phyloP scores from a whole-genome alignment of 305 asterid genomes.

The Solanum chacoense region DNA sequence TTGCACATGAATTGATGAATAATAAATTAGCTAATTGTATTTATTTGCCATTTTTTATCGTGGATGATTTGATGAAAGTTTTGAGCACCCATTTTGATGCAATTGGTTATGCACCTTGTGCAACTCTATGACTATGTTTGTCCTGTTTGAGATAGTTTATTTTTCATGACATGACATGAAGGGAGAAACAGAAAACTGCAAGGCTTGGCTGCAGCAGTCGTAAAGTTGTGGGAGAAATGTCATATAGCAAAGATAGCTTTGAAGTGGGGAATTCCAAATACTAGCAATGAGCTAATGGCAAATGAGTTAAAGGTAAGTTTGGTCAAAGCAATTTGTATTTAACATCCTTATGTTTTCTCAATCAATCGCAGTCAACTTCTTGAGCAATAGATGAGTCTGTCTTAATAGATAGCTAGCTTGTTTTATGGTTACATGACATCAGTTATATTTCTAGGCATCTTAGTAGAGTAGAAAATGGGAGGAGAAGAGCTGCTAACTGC shows the following conservation, averaged over 20 bases:
- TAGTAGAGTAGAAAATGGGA: neutral
- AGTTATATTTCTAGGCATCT: neutral
- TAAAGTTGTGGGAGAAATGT: slow-evolving; percentile 90
- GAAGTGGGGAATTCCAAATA: slow-evolving; percentile 87
- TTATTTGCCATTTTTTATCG: neutral
- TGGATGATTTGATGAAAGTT: neutral
- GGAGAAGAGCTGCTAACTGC: neutral
- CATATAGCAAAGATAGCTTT: slow-evolving; percentile 92
- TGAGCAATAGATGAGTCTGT: neutral
- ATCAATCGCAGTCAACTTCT: neutral
- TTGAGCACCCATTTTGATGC: neutral
- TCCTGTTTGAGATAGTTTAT: slow-evolving; percentile 10
- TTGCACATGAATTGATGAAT: neutral
- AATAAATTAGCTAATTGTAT: neutral
- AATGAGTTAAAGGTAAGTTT: slow-evolving; percentile 78
- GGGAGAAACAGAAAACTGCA: slow-evolving; percentile 86
- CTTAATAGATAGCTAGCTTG: slow-evolving; percentile 1
- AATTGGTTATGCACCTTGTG: slow-evolving; percentile 3
- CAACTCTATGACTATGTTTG: slow-evolving; percentile 2
- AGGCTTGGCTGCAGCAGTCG: slow-evolving; percentile 77
- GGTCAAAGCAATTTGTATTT: neutral
- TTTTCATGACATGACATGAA: slow-evolving; percentile 23
- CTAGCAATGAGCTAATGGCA: slow-evolving; percentile 88
- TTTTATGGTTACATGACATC: slow-evolving; percentile 1
- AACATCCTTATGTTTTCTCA: neutral